These are phyloP conservation scores for Ophiobolus disseminans DNA, from an alignment of 2,329 filamentous ascomycete genomes.

Conservation along the genomic window DNA sequence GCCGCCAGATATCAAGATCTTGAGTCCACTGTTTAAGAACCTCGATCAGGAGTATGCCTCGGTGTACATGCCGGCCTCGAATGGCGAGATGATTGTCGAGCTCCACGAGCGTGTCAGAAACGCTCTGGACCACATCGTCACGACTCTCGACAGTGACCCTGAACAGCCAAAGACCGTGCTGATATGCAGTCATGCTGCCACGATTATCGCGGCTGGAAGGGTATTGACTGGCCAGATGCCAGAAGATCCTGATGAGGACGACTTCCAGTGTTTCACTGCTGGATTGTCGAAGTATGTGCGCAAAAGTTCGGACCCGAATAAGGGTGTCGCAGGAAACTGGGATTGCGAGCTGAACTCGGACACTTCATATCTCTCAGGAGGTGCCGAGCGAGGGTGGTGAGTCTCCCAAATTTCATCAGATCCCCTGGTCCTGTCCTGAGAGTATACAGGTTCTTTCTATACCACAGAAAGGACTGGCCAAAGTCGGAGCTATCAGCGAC, in stretches of 20 bases:
- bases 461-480: slow-evolving; percentile 18
- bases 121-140: slow-evolving; percentile 73
- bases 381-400: slow-evolving; percentile 89
- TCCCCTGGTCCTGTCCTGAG: not conserved
- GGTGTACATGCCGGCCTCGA: slow-evolving; percentile 70
- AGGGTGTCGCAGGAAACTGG: slow-evolving; percentile 79
- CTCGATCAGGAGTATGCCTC: slow-evolving; percentile 66
- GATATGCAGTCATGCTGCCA: slow-evolving; percentile 88
- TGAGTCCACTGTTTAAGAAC: slow-evolving; percentile 72
- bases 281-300: slow-evolving; percentile 74
- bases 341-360: slow-evolving; percentile 80
- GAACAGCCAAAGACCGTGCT: slow-evolving; percentile 72
- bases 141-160: slow-evolving; percentile 70
- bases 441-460: slow-evolving; percentile 3
- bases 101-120: slow-evolving; percentile 81
- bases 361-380: slow-evolving; percentile 79
- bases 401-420: slow-evolving; percentile 15
- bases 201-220: slow-evolving; percentile 84
- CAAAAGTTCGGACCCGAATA: slow-evolving; percentile 55
- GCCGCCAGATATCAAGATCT: slow-evolving; percentile 68
- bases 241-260: slow-evolving; percentile 71
- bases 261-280: slow-evolving; percentile 86
- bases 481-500: slow-evolving; percentile 6
- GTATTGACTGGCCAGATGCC: slow-evolving; percentile 81
- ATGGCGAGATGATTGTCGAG: slow-evolving; percentile 79